A percentile compares a stretch with the other conserved stretches of the same genome.
These are phyloP conservation scores for Backusella mclennaniae DNA, from an alignment of 192 early-diverging fungal genomes.

Conservation along the genomic window DNA sequence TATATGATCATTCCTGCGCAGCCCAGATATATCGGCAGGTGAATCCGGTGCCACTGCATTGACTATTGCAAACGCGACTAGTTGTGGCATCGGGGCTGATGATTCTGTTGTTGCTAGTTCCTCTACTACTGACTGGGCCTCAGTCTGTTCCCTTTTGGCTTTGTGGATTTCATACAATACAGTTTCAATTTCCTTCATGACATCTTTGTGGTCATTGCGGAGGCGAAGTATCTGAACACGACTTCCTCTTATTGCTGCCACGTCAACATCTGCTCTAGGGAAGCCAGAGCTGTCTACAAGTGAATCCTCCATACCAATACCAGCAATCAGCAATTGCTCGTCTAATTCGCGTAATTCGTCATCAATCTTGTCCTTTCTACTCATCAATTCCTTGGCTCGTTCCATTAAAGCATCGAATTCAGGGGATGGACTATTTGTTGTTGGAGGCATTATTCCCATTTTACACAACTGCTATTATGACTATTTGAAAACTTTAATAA, in stretches of 20 bases:
- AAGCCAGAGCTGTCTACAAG: constrained; percentile 48
- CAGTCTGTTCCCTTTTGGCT: constrained; percentile 19
- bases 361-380: constrained; percentile 46
- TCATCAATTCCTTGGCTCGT: constrained; percentile 44
- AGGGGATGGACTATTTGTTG: neutral
- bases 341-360: constrained; percentile 38
- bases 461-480: neutral
- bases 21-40: constrained; percentile 47
- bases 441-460: constrained; percentile 14
- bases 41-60: constrained; percentile 60
- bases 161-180: constrained; percentile 47
- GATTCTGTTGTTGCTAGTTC: neutral
- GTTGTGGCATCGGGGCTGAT: neutral
- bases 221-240: constrained; percentile 34
- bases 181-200: constrained; percentile 53
- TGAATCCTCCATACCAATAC: constrained; percentile 46
- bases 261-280: constrained; percentile 53
- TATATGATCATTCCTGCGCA: constrained; percentile 43
- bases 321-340: constrained; percentile 38
- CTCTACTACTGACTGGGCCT: neutral
- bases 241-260: constrained; percentile 44
- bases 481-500: neutral
- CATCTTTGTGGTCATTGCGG: constrained; percentile 47
- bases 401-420: neutral
- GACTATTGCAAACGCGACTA: constrained; percentile 48